Conservation (phyloP, 2,329 filamentous ascomycete species). For the Truncatella angustata region DNA sequence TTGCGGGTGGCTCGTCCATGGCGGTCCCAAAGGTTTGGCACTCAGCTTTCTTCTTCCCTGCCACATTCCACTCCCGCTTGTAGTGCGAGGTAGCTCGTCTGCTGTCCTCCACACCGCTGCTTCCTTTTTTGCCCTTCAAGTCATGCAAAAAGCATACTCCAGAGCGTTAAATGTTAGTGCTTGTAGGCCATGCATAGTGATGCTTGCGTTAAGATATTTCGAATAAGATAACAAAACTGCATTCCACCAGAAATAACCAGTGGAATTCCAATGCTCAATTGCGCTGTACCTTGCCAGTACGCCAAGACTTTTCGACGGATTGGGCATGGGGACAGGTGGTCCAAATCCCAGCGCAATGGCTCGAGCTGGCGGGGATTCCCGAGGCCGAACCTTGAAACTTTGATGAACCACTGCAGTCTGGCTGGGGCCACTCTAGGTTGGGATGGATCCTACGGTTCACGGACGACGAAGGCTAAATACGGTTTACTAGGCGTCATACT, state of each 20-base stretch:
- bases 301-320: neutral
- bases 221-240: too few species aligned
- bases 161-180: too few species aligned
- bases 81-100: neutral
- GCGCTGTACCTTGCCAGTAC: too few species aligned
- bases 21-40: slow-evolving; percentile 27
- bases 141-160: too few species aligned
- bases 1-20: slow-evolving; percentile 9
- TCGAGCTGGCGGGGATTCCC: slow-evolving; percentile 9
- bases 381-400: slow-evolving; percentile 8
- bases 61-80: slow-evolving; percentile 12
- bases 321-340: slow-evolving; percentile 6
- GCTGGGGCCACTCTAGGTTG: neutral
- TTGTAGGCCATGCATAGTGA: too few species aligned
- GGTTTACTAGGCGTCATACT: slow-evolving; percentile 4
- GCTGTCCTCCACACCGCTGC: slow-evolving; percentile 1
- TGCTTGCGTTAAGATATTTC: too few species aligned
- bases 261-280: too few species aligned
- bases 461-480: slow-evolving; percentile 7
- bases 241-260: too few species aligned
- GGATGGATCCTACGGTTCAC: slow-evolving; percentile 1
- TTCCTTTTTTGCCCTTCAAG: neutral
- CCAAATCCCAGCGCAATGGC: slow-evolving; percentile 11
- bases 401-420: slow-evolving; percentile 21
- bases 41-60: slow-evolving; percentile 25